These are phyloP conservation scores for Cucurbita pepo DNA, from an alignment of 306 rosid species.

Conservation along the genomic window DNA sequence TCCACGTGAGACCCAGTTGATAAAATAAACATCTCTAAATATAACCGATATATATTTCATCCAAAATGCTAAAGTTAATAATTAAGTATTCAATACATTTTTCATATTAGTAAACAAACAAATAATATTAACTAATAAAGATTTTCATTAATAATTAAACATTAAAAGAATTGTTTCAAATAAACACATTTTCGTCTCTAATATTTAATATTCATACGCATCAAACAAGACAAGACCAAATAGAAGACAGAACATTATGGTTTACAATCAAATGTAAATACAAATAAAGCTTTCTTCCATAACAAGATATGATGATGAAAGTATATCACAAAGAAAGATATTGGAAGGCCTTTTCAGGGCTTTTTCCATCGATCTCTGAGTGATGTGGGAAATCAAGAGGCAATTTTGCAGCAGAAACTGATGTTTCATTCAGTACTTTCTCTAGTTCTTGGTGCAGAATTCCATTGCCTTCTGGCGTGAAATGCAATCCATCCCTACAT, in stretches of 20 bases:
- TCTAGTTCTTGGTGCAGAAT: conserved; percentile 31
- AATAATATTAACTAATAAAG: too few species aligned
- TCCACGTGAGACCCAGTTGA: too few species aligned
- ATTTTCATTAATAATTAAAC: too few species aligned
- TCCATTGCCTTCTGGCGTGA: conserved; percentile 69
- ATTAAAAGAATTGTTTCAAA: too few species aligned
- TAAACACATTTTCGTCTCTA: not conserved
- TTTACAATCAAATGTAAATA: not conserved
- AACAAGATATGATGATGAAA: not conserved
- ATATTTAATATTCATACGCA: not conserved
- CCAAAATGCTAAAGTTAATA: too few species aligned
- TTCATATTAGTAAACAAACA: too few species aligned
- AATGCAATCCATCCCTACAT: conserved; percentile 78
- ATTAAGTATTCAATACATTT: too few species aligned
- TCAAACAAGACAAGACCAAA: not conserved
- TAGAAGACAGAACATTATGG: not conserved
- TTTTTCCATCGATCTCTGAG: conserved; percentile 40
- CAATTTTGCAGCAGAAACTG: conserved; percentile 44
- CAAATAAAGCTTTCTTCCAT: not conserved
- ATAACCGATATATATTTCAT: too few species aligned
- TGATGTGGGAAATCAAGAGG: conserved; percentile 83
- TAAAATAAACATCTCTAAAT: too few species aligned
- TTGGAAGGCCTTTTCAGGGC: conserved; percentile 59
- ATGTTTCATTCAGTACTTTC: conserved; percentile 19
- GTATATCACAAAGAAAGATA: conserved; percentile 23